phyloP scores from a whole-genome alignment of 2,329 filamentous ascomycete species.

The Trichoderma koningiopsis region DNA sequence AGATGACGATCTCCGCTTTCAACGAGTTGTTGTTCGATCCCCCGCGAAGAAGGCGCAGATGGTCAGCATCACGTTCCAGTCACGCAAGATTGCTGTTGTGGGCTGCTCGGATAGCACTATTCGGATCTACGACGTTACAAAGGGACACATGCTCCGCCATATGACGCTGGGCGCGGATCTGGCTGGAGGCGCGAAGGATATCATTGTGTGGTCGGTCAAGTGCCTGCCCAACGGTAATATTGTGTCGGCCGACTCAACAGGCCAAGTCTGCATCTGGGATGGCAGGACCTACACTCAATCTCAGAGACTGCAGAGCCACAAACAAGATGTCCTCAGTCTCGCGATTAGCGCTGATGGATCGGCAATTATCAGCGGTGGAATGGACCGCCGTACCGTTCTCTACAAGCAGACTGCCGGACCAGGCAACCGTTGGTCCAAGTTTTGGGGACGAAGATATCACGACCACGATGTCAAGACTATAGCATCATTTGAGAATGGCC shows the following conservation, averaged over 20 bases:
- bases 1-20: constrained; percentile 79
- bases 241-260: constrained; percentile 91
- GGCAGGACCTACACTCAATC: constrained; percentile 86
- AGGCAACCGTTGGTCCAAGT: constrained; percentile 75
- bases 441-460: constrained; percentile 85
- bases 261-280: constrained; percentile 91
- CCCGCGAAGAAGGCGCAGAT: constrained; percentile 85
- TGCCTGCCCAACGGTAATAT: constrained; percentile 86
- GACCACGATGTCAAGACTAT: constrained; percentile 94
- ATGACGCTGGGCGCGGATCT: constrained; percentile 86
- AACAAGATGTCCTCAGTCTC: constrained; percentile 89
- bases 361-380: constrained; percentile 84
- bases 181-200: constrained; percentile 75
- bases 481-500: constrained; percentile 82
- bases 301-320: constrained; percentile 83
- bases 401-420: constrained; percentile 69
- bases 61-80: constrained; percentile 88
- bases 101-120: constrained; percentile 98
- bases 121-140: constrained; percentile 83
- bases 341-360: constrained; percentile 78
- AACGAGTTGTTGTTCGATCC: constrained; percentile 73
- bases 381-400: constrained; percentile 83
- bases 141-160: constrained; percentile 71
- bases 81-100: constrained; percentile 77
- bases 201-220: constrained; percentile 92